Conservation (phyloP, 768 basidiomycete species). For the Amanita polypyramis region DNA sequence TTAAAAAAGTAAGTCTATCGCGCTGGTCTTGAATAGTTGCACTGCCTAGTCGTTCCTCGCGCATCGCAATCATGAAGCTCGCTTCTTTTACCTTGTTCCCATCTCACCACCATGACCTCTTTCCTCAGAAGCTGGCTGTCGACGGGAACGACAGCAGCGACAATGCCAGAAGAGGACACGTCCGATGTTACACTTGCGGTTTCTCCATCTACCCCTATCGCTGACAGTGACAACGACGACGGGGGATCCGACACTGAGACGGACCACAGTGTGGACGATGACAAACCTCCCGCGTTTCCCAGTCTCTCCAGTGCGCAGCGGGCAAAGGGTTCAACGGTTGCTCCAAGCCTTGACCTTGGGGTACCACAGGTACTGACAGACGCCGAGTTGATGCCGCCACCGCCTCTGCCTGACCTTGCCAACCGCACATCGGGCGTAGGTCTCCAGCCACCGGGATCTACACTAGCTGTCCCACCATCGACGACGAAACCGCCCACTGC, state of each 20-base stretch:
- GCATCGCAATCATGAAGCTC: not conserved
- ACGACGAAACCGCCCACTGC: constrained; percentile 46
- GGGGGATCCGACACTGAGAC: constrained; percentile 25
- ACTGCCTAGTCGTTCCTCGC: no score
- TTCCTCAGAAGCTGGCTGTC: constrained; percentile 53
- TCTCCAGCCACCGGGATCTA: constrained; percentile 15
- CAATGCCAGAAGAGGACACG: constrained; percentile 7
- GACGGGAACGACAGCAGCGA: constrained; percentile 20
- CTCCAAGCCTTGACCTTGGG: constrained; percentile 6
- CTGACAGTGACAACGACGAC: constrained; percentile 30
- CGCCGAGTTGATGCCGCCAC: constrained; percentile 45
- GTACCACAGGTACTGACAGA: constrained; percentile 18
- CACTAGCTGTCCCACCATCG: constrained; percentile 47
- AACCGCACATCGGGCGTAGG: constrained; percentile 26
- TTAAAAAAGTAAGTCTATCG: no score
- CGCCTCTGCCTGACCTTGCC: constrained; percentile 32
- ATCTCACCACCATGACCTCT: constrained; percentile 33
- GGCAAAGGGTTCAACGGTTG: constrained; percentile 16
- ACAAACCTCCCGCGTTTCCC: constrained; percentile 68
- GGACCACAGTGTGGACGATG: constrained; percentile 32
- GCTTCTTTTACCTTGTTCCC: not conserved
- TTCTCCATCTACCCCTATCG: constrained; percentile 30
- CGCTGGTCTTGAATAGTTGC: no score
- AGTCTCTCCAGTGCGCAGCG: constrained; percentile 65
- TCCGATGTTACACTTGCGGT: constrained; percentile 16